Percentiles rank a stretch among this genome's conserved stretches.
phyloP scores from a whole-genome alignment of 345 rosid species.

The Hibiscus mutabilis region DNA sequence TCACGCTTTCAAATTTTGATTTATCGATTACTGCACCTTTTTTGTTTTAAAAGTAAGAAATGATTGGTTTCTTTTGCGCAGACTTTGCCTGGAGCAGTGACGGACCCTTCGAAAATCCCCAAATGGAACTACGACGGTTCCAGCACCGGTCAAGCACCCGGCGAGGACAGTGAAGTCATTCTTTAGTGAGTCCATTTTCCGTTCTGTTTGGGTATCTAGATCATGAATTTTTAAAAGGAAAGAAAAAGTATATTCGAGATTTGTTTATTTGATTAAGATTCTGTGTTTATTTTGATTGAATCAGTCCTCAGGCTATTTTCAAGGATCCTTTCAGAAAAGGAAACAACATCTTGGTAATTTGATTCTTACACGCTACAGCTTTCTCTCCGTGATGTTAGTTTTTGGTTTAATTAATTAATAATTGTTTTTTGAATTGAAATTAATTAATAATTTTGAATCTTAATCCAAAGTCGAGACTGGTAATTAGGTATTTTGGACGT shows the following conservation, averaged over 20 bases:
- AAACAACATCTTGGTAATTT: conserved; percentile 63
- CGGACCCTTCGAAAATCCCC: conserved; percentile 58
- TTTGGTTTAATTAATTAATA: no score
- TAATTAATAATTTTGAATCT: no score
- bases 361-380: neutral
- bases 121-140: conserved; percentile 87
- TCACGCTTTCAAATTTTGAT: neutral
- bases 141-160: conserved; percentile 70
- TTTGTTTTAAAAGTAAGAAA: neutral
- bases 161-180: conserved; percentile 77
- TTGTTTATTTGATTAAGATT: neutral
- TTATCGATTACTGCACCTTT: neutral
- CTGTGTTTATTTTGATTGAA: neutral
- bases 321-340: conserved; percentile 72
- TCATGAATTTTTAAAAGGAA: neutral
- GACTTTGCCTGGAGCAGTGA: conserved; percentile 56
- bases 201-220: neutral
- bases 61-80: neutral
- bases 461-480: neutral
- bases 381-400: no score
- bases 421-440: no score
- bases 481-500: neutral
- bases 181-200: conserved; percentile 37
- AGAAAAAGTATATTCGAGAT: neutral
- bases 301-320: conserved; percentile 68